These are phyloP conservation scores for Diplodia seriata DNA, from an alignment of 2,329 filamentous ascomycete species.

Conservation along the genomic window DNA sequence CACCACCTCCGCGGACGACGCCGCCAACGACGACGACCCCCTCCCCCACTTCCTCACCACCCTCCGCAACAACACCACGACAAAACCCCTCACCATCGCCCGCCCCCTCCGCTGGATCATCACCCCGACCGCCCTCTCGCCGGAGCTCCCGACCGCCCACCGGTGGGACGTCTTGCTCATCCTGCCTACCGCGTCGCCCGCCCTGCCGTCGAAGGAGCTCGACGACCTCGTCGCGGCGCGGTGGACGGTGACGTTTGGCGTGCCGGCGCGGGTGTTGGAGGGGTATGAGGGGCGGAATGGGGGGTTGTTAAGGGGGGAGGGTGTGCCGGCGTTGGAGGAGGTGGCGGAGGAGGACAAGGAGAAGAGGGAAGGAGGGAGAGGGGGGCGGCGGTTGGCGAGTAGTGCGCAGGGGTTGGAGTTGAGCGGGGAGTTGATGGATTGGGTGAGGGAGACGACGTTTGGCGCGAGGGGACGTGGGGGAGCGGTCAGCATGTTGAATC, in stretches of 20 bases:
- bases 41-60: constrained; percentile 51
- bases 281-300: constrained; percentile 49
- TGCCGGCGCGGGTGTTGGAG: constrained; percentile 53
- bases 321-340: constrained; percentile 48
- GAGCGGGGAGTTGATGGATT: constrained; percentile 57
- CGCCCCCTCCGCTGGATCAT: constrained; percentile 59
- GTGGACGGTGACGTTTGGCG: constrained; percentile 51
- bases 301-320: constrained; percentile 42
- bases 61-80: constrained; percentile 43
- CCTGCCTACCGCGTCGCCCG: constrained; percentile 42
- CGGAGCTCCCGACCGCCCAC: constrained; percentile 40
- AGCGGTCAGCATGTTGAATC: constrained; percentile 69
- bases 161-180: constrained; percentile 59
- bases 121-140: constrained; percentile 52
- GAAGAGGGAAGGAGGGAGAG: too few relatives aligned
- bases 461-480: constrained; percentile 35
- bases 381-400: constrained; percentile 31
- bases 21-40: constrained; percentile 40
- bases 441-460: constrained; percentile 53
- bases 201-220: not conserved
- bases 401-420: constrained; percentile 62
- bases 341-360: constrained; percentile 41
- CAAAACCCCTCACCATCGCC: constrained; percentile 53
- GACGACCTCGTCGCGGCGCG: not conserved
- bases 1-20: constrained; percentile 29